Conservation (phyloP, 805 yeast species). For the Myxozyma neglecta region DNA sequence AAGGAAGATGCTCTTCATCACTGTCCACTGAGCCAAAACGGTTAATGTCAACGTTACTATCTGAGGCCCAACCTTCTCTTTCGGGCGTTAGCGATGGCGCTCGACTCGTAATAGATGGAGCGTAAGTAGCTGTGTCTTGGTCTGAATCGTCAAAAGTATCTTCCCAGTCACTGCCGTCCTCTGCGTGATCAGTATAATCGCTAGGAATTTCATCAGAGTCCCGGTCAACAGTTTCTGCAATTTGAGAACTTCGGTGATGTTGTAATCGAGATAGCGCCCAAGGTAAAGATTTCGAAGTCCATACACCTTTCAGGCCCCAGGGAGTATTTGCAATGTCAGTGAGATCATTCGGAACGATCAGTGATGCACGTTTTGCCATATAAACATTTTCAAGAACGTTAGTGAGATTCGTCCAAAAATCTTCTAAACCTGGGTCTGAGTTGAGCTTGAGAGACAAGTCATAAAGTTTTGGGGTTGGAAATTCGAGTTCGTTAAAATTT, state of each 20-base stretch:
- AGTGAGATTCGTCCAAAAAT: conserved; percentile 35
- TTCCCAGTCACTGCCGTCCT: conserved; percentile 29
- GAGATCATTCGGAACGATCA: conserved; percentile 38
- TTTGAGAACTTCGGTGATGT: conserved; percentile 22
- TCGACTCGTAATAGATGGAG: not conserved
- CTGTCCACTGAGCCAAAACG: not conserved
- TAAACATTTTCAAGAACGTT: conserved; percentile 34
- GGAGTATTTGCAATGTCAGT: conserved; percentile 40
- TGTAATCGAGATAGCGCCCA: conserved; percentile 28
- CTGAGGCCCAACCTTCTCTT: not conserved
- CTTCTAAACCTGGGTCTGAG: conserved; percentile 33
- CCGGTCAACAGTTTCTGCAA: conserved; percentile 21
- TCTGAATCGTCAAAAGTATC: conserved; percentile 28
- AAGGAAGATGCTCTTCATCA: conserved; percentile 21
- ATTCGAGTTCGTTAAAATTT: conserved; percentile 16
- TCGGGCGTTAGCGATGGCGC: not conserved
- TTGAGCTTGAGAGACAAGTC: conserved; percentile 26
- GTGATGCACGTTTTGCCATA: conserved; percentile 37
- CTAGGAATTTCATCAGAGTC: conserved; percentile 6
- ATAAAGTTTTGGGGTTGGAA: conserved; percentile 29
- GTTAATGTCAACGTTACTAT: not conserved
- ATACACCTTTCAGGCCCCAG: conserved; percentile 40
- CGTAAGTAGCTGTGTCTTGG: not conserved
- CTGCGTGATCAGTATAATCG: not conserved
- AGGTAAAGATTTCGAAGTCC: conserved; percentile 32